Evolutionary conservation across 768 basidiomycete genomes (phyloP), one percentile per base, ranked within the genome.

Genomic region (Macrolepiota albuminosa): DNA sequence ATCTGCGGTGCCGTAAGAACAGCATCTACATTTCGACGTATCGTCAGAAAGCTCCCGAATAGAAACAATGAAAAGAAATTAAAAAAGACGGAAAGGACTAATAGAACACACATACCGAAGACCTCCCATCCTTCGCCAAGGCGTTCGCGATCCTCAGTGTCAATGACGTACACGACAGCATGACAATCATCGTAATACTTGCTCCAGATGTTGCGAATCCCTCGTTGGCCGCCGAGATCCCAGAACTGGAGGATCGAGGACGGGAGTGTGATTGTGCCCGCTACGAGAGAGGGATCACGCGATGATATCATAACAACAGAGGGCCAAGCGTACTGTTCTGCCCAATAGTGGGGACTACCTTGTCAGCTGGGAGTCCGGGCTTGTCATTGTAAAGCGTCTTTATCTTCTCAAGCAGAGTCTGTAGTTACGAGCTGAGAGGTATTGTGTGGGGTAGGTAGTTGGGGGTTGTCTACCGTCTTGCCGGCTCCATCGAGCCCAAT

Each of bases 111-210:
- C 91, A 59, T 72, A 97, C 96, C 95, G 66, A 99, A 98, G 8
- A 94, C 95, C 63, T 93, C 91, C 96, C 96, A 98, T 16, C 93
- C 93, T 78, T 98, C 97, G 51, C 87, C 84, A 31, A 98, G 77
- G 42, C 96, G 78, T 67, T 93, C 93, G 37, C 87, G 77, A 77
- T 99, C 96, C 63, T 89, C 84, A 9, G 95, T 93, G 71, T 99
- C 97, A 55, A 99, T 85, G 54, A 98, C 90, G 67, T 92, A 99
- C 43, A 91, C 93, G 48, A 98, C 93, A 8, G 95, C 96, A 71
- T 99, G 96, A 64, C 95, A 97, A 70, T 98, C 95, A 57, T 93
- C 89, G 71, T 96, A 98, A 74, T 99, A 99, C 58, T 84, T 80
- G 60, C 88, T 86, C 95, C 96, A 98, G 64, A 99, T 96, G 39